phyloP scores from a whole-genome alignment of 2,329 filamentous ascomycete species.

The Penicillium sp. region DNA sequence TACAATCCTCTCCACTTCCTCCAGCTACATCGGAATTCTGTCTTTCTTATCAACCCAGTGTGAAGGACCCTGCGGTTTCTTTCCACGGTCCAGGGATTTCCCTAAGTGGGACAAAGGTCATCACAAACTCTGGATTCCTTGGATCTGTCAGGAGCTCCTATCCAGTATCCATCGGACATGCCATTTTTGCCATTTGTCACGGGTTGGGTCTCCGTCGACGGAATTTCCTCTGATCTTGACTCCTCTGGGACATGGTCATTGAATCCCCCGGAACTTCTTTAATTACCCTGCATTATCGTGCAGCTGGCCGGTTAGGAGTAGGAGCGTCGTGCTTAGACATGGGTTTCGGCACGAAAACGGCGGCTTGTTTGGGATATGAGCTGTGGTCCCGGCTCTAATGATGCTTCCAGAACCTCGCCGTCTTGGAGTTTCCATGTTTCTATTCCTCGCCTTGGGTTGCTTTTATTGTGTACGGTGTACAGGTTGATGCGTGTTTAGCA shows the following conservation, averaged over 20 bases:
- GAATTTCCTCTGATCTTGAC: conserved; percentile 9
- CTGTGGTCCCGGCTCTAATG: conserved; percentile 19
- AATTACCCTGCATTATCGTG: conserved; percentile 20
- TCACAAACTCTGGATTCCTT: neutral
- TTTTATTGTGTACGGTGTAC: conserved; percentile 12
- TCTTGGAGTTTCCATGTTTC: conserved; percentile 16
- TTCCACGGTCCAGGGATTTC: conserved; percentile 5
- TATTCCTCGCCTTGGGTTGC: conserved; percentile 9
- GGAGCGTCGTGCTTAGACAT: conserved; percentile 26
- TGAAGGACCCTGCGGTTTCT: neutral
- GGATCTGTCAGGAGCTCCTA: neutral
- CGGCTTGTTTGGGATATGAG: conserved; percentile 27
- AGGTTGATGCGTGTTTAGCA: conserved; percentile 16
- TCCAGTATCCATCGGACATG: conserved; percentile 12
- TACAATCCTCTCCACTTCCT: conserved; percentile 9
- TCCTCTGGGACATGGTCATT: conserved; percentile 6
- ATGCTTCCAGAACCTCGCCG: conserved; percentile 18
- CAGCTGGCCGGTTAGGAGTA: conserved; percentile 25
- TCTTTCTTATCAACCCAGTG: neutral
- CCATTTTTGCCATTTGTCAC: conserved; percentile 8
- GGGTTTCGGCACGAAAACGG: conserved; percentile 27
- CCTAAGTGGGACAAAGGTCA: conserved; percentile 4
- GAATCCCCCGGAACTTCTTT: conserved; percentile 11
- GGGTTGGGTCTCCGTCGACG: conserved; percentile 13
- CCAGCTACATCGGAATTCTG: conserved; percentile 4